Evolutionary conservation across 1,139 yeast genomes (phyloP), one percentile per base, ranked within the genome.

Genomic region (Lodderomyces theae): DNA sequence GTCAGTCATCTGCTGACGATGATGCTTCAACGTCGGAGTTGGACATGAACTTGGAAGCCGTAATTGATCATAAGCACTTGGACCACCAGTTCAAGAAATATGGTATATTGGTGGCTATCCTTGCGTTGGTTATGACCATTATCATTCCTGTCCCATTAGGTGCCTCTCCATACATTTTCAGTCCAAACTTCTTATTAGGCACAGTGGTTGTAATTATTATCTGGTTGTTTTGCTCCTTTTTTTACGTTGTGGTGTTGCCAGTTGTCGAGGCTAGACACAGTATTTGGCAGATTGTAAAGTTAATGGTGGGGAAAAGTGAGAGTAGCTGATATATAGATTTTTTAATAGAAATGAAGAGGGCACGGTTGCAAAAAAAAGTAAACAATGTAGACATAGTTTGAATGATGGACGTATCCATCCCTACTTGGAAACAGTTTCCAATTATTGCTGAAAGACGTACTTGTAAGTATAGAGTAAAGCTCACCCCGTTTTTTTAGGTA

Each of bases 21-120:
- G 31, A 28, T n/a, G 31, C 5, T 35, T 31, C 33, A 10, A 41
- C 41, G 18, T 30, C 34, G 11, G 46, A 46, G 17, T 38, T 46
- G 33, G 51, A 43, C 24, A 28, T 32, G 28, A 40, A 47, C 18
- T 36, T 39, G 23, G 37, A 38, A 23, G 44, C 43, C 10, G 42
- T 19, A 8, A 52, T 51, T 25, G 57, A 51, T 36, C 48, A 46
- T 12, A 43, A 45, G 22, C 51, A 49, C 34, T 39, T 46, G 33
- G 47, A 45, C 35, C 43, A 42, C n/a, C 57, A 54, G 38, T 55
- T 53, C 39, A 55, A 54, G 31, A 54, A 52, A 35, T 54, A 54
- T 37, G 39, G 45, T 24, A 40, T 49, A 11, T 38, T 53, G 32
- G 58, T 53, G 13, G 43, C 42, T 7, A 12, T 51, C 6, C 25